These are phyloP conservation scores for Nitzschia palea DNA, from an alignment of 108 stramenopile species.

Conservation along the genomic window DNA sequence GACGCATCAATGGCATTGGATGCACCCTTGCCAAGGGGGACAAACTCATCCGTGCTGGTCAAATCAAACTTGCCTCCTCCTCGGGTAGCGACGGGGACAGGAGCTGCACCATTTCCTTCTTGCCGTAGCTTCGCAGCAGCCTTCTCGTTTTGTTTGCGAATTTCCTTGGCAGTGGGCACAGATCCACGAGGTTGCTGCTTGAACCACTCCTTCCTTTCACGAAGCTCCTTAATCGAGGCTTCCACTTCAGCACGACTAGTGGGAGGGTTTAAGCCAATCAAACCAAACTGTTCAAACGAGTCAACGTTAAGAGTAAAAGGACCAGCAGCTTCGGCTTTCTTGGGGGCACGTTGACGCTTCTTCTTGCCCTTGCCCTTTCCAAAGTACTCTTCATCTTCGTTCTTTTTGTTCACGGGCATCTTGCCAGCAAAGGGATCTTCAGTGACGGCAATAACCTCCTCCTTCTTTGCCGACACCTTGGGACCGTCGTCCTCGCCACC, in stretches of 20 bases:
- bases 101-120: conserved; percentile 4
- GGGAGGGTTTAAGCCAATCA: conserved; percentile 75
- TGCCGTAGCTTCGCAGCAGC: conserved; percentile 47
- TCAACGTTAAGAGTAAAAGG: conserved; percentile 82
- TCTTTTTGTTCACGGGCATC: conserved; percentile 69
- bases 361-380: conserved; percentile 84
- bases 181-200: conserved; percentile 88
- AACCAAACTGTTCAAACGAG: conserved; percentile 87
- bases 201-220: conserved; percentile 92
- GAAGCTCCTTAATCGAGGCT: conserved; percentile 80
- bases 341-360: conserved; percentile 56
- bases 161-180: conserved; percentile 86
- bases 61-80: conserved; percentile 51
- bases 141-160: conserved; percentile 83
- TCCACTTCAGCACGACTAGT: conserved; percentile 75
- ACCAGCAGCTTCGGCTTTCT: conserved; percentile 52
- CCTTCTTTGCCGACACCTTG: conserved; percentile 49
- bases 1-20: conserved; percentile 35
- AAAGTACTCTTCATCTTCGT: conserved; percentile 63
- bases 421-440: conserved; percentile 89
- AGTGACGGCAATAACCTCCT: conserved; percentile 70
- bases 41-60: conserved; percentile 63
- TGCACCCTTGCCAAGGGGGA: conserved; percentile 65
- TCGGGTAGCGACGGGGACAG: neutral
- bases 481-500: conserved; percentile 28